Evolutionary conservation across 2,329 filamentous ascomycete genomes (phyloP).

Genomic region (Pseudocercospora pini-densiflorae): DNA sequence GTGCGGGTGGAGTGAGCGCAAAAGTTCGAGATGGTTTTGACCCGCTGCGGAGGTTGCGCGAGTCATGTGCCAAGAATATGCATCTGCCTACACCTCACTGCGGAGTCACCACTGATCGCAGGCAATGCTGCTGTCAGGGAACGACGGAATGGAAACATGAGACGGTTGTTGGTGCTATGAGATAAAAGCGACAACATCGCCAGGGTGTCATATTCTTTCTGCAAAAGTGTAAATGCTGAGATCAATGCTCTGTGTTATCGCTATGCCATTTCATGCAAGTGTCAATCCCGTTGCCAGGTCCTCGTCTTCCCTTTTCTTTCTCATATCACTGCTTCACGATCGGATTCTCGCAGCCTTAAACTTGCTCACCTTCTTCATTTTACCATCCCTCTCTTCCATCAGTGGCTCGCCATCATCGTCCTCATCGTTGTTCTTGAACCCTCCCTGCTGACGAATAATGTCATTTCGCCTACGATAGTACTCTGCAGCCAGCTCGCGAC

Average conservation of each 20-base stretch:
- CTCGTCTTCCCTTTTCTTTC: neutral
- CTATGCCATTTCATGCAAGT: neutral
- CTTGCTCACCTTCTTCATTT: constrained; percentile 44
- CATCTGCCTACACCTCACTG: neutral
- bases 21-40: neutral
- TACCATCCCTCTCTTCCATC: constrained; percentile 43
- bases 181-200: neutral
- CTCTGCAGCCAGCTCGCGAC: constrained; percentile 78
- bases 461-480: constrained; percentile 83
- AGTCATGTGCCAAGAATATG: neutral
- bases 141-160: no score
- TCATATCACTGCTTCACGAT: neutral
- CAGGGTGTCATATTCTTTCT: neutral
- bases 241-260: neutral
- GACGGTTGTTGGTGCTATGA: no score
- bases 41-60: neutral
- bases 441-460: constrained; percentile 81
- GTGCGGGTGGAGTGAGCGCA: neutral
- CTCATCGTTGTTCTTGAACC: constrained; percentile 67
- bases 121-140: neutral
- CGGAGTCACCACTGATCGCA: neutral
- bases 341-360: constrained; percentile 44
- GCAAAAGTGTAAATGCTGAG: neutral
- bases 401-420: constrained; percentile 71
- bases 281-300: neutral